These are phyloP conservation scores for Yamadazyma buinensis DNA, from an alignment of 1,139 yeast genomes.

Conservation along the genomic window DNA sequence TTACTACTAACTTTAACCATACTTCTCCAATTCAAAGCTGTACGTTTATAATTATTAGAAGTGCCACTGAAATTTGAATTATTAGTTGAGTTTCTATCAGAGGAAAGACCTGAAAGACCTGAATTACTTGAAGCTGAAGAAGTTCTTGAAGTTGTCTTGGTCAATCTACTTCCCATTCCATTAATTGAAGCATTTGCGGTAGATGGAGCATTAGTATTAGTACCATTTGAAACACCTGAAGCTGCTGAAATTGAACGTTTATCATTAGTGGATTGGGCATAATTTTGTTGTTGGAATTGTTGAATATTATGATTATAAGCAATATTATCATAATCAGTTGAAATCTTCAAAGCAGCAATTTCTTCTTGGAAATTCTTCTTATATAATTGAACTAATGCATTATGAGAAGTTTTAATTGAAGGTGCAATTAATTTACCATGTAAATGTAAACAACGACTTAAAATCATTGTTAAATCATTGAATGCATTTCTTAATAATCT, in stretches of 20 bases:
- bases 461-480: slow-evolving; percentile 62
- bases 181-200: slow-evolving; percentile 23
- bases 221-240: slow-evolving; percentile 16
- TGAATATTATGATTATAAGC: slow-evolving; percentile 22
- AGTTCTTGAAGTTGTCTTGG: slow-evolving; percentile 30
- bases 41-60: slow-evolving; percentile 30
- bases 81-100: slow-evolving; percentile 13
- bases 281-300: slow-evolving; percentile 15
- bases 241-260: slow-evolving; percentile 14
- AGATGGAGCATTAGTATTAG: slow-evolving; percentile 21
- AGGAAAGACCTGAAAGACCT: slow-evolving; percentile 23
- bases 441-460: slow-evolving; percentile 63
- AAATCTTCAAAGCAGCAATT: slow-evolving; percentile 40
- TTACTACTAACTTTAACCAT: no score
- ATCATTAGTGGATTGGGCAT: slow-evolving; percentile 10
- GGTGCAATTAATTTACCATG: slow-evolving; percentile 68
- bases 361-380: slow-evolving; percentile 68
- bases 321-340: slow-evolving; percentile 29
- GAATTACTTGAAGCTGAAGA: slow-evolving; percentile 27
- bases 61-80: slow-evolving; percentile 9
- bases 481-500: slow-evolving; percentile 57
- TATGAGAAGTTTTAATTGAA: slow-evolving; percentile 59
- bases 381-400: slow-evolving; percentile 60
- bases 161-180: slow-evolving; percentile 27
- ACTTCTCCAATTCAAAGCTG: slow-evolving; percentile 48